Conservation (phyloP, 2,329 filamentous ascomycete species). For the Zymoseptoria tritici region DNA sequence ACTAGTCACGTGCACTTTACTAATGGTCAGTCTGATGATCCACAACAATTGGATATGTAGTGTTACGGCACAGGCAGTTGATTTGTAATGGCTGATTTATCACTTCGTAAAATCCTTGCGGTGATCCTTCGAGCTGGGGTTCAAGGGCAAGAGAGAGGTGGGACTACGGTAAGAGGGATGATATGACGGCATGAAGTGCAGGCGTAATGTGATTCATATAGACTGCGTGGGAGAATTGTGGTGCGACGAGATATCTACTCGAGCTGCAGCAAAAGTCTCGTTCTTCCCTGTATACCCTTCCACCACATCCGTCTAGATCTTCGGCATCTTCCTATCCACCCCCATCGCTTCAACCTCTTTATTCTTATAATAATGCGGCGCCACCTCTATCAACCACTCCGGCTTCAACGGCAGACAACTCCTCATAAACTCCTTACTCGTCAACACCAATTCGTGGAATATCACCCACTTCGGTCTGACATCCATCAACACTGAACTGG, state of each 20-base stretch:
- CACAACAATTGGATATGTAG: too few relatives aligned
- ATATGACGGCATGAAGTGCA: too few relatives aligned
- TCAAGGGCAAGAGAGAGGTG: too few relatives aligned
- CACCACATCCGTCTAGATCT: conserved; percentile 27
- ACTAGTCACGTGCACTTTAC: too few relatives aligned
- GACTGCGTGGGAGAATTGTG: too few relatives aligned
- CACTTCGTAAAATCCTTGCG: too few relatives aligned
- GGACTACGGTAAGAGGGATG: too few relatives aligned
- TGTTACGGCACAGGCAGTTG: too few relatives aligned
- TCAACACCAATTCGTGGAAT: conserved; percentile 76
- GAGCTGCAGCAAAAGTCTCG: neutral
- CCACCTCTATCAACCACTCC: conserved; percentile 79
- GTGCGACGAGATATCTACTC: neutral
- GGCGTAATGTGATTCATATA: too few relatives aligned
- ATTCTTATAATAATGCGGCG: conserved; percentile 91
- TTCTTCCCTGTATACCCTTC: neutral
- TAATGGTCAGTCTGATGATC: too few relatives aligned
- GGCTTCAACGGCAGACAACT: conserved; percentile 77
- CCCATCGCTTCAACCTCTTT: conserved; percentile 79
- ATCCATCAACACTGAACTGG: conserved; percentile 72
- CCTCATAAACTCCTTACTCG: conserved; percentile 87
- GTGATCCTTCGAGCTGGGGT: too few relatives aligned
- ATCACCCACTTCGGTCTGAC: conserved; percentile 78
- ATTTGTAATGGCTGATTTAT: too few relatives aligned
- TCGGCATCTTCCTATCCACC: conserved; percentile 65